Evolutionary conservation across 2,329 filamentous ascomycete species (phyloP).

Genomic region (Triangularia setosa): DNA sequence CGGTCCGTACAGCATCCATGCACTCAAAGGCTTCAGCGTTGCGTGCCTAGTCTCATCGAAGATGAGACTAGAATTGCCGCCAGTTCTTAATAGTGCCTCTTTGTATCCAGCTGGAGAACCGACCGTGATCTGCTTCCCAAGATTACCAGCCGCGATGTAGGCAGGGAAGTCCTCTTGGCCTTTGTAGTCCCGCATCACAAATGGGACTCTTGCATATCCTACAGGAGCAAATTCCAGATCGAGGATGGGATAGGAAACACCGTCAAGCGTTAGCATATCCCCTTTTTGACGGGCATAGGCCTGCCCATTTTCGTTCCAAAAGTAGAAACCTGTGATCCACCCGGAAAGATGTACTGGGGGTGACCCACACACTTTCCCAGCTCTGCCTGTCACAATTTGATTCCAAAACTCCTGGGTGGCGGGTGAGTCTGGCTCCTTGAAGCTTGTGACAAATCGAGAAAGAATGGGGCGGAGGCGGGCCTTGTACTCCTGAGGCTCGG

Average conservation of each 20-base stretch:
- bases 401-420: slow-evolving; percentile 41
- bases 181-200: slow-evolving; percentile 36
- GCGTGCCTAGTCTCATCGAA: slow-evolving; percentile 22
- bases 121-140: slow-evolving; percentile 26
- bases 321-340: slow-evolving; percentile 47
- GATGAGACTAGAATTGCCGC: slow-evolving; percentile 10
- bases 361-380: slow-evolving; percentile 28
- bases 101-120: slow-evolving; percentile 27
- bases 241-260: slow-evolving; percentile 27
- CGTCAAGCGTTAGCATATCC: slow-evolving; percentile 18
- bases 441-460: slow-evolving; percentile 41
- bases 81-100: slow-evolving; percentile 32
- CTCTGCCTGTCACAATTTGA: slow-evolving; percentile 36
- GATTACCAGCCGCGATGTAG: slow-evolving; percentile 37
- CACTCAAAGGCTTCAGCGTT: slow-evolving; percentile 25
- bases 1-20: slow-evolving; percentile 24
- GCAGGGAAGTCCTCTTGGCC: slow-evolving; percentile 29
- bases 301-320: slow-evolving; percentile 39
- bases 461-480: slow-evolving; percentile 42
- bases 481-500: slow-evolving; percentile 38
- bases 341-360: slow-evolving; percentile 40
- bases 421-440: slow-evolving; percentile 34
- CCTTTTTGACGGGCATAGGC: slow-evolving; percentile 14
- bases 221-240: slow-evolving; percentile 25
- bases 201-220: slow-evolving; percentile 38